Evolutionary conservation across 106 monocot genomes (phyloP), one percentile per base, ranked within the genome.

Genomic region (Dioscorea alata): DNA sequence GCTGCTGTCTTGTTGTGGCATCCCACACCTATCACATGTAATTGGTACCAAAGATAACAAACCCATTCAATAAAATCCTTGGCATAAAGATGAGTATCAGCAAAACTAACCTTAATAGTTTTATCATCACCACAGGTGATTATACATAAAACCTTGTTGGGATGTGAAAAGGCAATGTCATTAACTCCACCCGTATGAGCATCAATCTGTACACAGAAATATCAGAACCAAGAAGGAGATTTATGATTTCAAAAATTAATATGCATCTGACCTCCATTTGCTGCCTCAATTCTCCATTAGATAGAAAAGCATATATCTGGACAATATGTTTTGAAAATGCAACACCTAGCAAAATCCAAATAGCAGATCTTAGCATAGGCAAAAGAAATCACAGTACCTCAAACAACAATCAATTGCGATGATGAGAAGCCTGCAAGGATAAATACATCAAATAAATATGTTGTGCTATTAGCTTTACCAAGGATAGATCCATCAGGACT

Each of bases 261-360:
- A 10, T 59, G 31, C 34, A 31, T 53, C 68, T 59, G 58, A 99
- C 97, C 85, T 99, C 97, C 67, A 89, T 71, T 25, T 81, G 86
- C 63, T 84, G 87, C 31, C 92, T 76, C 71, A 99, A 71, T 21
- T 99, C 92, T 71, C 92, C 92, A 79, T 87, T 99, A 60, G 80
- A 74, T 65, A 71, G 77, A 59, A 87, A 99, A 62, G 85, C 75
- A 75, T 92, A 90, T 17, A 78, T 92, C 73, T 99, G 92, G 33
- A 99, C 87, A 72, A 99, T 74, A 78, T 92, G 92, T 76, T 92
- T 99, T 60, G 97, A 99, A 72, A 99, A 97, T 52, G 92, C 97
- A 88, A 93, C 85, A 80, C 99, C 99, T 93, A 71, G 3, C 50
- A 78, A 23, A 57, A 42, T 2, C 23, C 59, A 59, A 20, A 59